Percentiles rank a stretch among this genome's conserved stretches.
Conservation (phyloP, 1,284 basidiomycete genomes). For the Moesziomyces antarcticus region DNA sequence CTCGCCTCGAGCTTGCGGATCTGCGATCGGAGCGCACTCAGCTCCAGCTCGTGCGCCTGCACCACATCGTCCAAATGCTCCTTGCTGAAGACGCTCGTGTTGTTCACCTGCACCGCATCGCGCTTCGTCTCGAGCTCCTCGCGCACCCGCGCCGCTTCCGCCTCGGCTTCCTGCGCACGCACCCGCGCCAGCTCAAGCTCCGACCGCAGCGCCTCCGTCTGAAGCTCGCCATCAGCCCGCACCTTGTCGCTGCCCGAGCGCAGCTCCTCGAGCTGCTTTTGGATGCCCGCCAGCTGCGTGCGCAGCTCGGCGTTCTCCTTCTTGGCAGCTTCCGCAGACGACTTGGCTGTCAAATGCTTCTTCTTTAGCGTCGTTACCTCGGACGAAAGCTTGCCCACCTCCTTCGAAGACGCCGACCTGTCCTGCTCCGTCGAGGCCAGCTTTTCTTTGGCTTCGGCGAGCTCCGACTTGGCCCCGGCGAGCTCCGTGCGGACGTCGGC, state of each 20-base stretch:
- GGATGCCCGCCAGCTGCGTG: background rate
- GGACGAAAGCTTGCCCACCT: conserved; percentile 25
- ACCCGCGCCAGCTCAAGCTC: conserved; percentile 26
- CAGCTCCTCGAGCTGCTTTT: conserved; percentile 6
- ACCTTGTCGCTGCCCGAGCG: conserved; percentile 1
- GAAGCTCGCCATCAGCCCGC: conserved; percentile 4
- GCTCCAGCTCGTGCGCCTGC: conserved; percentile 52
- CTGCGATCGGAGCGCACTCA: conserved; percentile 43
- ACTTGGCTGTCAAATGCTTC: conserved; percentile 49
- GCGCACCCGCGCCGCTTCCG: background rate
- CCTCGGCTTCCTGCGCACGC: conserved; percentile 16
- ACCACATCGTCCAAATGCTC: conserved; percentile 44
- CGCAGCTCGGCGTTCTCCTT: conserved; percentile 44
- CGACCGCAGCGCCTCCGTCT: conserved; percentile 23
- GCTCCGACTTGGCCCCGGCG: conserved; percentile 7
- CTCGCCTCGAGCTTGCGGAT: conserved; percentile 53
- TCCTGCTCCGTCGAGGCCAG: conserved; percentile 12
- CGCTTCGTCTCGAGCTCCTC: conserved; percentile 6
- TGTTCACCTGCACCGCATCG: conserved; percentile 22
- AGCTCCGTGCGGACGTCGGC: conserved; percentile 13
- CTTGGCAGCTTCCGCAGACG: conserved; percentile 36
- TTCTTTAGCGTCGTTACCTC: conserved; percentile 38
- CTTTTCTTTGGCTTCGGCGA: conserved; percentile 5
- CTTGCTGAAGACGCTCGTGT: conserved; percentile 38
- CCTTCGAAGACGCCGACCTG: conserved; percentile 1